Percentiles rank a stretch among this genome's conserved stretches.
Conservation (phyloP, 2,329 filamentous ascomycete species). For the Dryadomyces quercivorus region DNA sequence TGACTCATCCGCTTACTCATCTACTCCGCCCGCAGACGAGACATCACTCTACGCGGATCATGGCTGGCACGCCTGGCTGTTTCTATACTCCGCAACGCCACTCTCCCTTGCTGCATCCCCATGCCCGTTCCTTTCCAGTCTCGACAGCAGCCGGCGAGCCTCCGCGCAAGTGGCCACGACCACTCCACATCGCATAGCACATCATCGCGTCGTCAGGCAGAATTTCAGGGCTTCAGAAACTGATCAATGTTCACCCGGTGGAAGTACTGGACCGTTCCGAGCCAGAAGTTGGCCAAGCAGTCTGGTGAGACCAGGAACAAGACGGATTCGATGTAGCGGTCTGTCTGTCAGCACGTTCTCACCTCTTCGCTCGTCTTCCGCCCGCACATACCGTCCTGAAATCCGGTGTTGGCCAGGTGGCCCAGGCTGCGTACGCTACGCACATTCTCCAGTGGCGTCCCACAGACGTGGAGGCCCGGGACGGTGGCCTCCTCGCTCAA, state of each 20-base stretch:
- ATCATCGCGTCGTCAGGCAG: neutral
- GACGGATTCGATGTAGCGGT: slow-evolving; percentile 62
- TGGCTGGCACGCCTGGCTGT: no score
- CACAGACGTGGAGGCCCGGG: slow-evolving; percentile 45
- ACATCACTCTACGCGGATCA: no score
- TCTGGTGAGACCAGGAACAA: slow-evolving; percentile 71
- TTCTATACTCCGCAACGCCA: no score
- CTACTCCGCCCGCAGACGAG: no score
- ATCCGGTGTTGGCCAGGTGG: slow-evolving; percentile 66
- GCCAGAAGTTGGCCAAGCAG: slow-evolving; percentile 68
- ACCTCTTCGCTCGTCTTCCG: no score
- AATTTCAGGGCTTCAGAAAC: slow-evolving; percentile 18
- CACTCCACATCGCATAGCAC: neutral
- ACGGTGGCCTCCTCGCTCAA: slow-evolving; percentile 50
- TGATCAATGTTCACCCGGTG: slow-evolving; percentile 46
- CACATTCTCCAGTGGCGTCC: slow-evolving; percentile 59
- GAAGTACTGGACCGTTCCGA: slow-evolving; percentile 48
- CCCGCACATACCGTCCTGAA: slow-evolving; percentile 49
- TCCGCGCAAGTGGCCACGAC: no score
- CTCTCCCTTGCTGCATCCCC: neutral
- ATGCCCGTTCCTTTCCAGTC: neutral
- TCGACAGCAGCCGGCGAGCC: no score
- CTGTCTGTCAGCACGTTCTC: slow-evolving; percentile 26
- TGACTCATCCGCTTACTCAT: no score
- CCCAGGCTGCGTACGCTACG: slow-evolving; percentile 62